Evolutionary conservation across 768 basidiomycete species (phyloP), one percentile per base, ranked within the genome.

Genomic region (Lentinula aciculospora): DNA sequence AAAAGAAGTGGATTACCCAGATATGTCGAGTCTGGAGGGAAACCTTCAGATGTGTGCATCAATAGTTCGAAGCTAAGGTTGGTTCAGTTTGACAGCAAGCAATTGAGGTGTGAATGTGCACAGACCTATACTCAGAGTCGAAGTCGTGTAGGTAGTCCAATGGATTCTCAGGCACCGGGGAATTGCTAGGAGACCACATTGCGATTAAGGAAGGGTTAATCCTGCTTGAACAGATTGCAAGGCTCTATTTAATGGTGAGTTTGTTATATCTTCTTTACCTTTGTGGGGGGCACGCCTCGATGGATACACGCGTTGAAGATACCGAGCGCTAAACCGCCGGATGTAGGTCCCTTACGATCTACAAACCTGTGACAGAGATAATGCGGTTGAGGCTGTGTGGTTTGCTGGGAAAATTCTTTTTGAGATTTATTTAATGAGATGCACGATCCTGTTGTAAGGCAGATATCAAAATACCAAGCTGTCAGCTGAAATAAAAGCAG

Each of bases 241-340:
- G 37, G 37, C 17, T n/a, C 37, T n/a, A 39, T 39, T 39, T 17
- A 39, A 39, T 29, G 21, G 7, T 29, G 9, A 12, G 8, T 50
- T 10, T 50, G 29, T n/a, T 50, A 50, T 31, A 28, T 8, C 29
- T 50, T 28, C 27, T 50, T 50, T 50, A 28, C 3, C 48, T 29
- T 2, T 50, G 48, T 50, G n/a, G n/a, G n/a, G n/a, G n/a, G n/a
- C n/a, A n/a, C n/a, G 32, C 48, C 48, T 50, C 48, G 48, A 50
- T 12, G 23, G n/a, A 32, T 9, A 27, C 29, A 50, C 32, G 29
- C 48, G 48, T 12, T 13, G n/a, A 50, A 50, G 28, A 17, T 29
- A 29, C 28, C 29, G 28, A 34, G 48, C 48, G 48, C 28, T 34
- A 31, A 50, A 31, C 28, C 9, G n/a, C 17, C 9, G 10, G 19